Evolutionary conservation across 768 basidiomycete genomes (phyloP), one percentile per base, ranked within the genome.

Genomic region (Sarcodon sp.): DNA sequence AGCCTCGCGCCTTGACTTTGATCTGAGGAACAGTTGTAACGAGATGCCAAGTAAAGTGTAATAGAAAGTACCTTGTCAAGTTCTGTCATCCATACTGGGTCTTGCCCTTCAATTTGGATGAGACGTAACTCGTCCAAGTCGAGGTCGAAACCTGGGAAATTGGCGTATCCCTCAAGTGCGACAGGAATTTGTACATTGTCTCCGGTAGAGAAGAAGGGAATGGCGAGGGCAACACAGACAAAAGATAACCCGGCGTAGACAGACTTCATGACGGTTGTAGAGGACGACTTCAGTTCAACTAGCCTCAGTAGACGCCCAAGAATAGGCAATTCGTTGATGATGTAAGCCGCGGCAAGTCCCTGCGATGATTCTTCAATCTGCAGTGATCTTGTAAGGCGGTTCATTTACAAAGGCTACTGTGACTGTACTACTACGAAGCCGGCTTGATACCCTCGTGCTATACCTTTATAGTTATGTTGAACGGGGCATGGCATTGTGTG

Each of bases 61-160:
- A 15, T 8, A 41, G 27, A 41, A 15, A 15, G 16, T 34, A 84
- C 86, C 80, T 94, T 96, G 55, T 92, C 83, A n/a, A 85, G 65
- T 64, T 96, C 92, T 11, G 89, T 77, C 68, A 91, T 83, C 83
- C 79, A 84, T 46, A 83, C 73, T 3, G 87, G 83, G 9, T 68
- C 67, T 57, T 79, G 67, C 34, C 75, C 83, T 47, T 83, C 76
- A 58, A 88, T 69, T 61, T 89, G 77, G 46, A 94, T 80, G 47
- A 92, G 74, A 45, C 91, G 76, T 46, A 69, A 69, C 41, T 76
- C 83, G 50, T 73, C 70, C 47, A 93, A 69, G 66, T 92, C 82
- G 50, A 89, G 69, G 60, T 72, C 68, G 61, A 82, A 87, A 44
- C 82, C 85, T 10, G 79, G 69, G 51, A 73, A 67, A 11, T 55